Evolutionary conservation across 805 yeast genomes (phyloP).

Genomic region (Clavispora phyllophila): DNA sequence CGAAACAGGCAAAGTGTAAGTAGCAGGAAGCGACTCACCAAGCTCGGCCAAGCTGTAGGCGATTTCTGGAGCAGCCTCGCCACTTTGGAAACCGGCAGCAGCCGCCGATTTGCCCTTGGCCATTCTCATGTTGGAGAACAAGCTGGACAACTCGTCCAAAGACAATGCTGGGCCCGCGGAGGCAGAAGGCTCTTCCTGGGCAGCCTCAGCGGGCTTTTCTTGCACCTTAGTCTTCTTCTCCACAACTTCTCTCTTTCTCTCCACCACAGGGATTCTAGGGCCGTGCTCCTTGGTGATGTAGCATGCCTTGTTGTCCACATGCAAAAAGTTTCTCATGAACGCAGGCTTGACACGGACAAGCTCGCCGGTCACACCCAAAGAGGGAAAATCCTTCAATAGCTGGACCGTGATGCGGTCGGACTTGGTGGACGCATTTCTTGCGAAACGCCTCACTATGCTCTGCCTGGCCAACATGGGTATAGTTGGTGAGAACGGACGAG

Average conservation of each 20-base stretch:
- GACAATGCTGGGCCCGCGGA: constrained; percentile 25
- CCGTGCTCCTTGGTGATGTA: constrained; percentile 44
- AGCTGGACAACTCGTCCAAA: constrained; percentile 32
- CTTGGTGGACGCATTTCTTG: constrained; percentile 15
- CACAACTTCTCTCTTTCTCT: constrained; percentile 7
- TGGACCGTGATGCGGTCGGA: constrained; percentile 61
- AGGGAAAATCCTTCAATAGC: constrained; percentile 61
- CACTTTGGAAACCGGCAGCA: constrained; percentile 3
- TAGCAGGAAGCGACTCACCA: constrained; percentile 25
- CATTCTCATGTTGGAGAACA: constrained; percentile 28
- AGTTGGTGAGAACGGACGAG: not conserved
- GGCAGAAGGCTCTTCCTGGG: constrained; percentile 3
- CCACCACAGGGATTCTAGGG: constrained; percentile 40
- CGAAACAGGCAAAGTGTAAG: constrained; percentile 13
- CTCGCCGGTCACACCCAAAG: constrained; percentile 67
- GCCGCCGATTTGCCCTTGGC: constrained; percentile 5
- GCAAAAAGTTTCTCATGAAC: constrained; percentile 74
- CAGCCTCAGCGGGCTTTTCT: constrained; percentile 1
- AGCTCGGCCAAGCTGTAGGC: constrained; percentile 28
- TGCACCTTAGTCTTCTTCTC: constrained; percentile 5
- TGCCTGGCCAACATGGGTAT: constrained; percentile 8
- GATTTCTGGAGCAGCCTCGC: constrained; percentile 12
- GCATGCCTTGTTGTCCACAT: constrained; percentile 67
- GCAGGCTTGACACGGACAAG: constrained; percentile 72
- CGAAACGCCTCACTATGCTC: constrained; percentile 7